Conservation (phyloP, 495 filamentous ascomycete species). For the Neurospora sp. region DNA sequence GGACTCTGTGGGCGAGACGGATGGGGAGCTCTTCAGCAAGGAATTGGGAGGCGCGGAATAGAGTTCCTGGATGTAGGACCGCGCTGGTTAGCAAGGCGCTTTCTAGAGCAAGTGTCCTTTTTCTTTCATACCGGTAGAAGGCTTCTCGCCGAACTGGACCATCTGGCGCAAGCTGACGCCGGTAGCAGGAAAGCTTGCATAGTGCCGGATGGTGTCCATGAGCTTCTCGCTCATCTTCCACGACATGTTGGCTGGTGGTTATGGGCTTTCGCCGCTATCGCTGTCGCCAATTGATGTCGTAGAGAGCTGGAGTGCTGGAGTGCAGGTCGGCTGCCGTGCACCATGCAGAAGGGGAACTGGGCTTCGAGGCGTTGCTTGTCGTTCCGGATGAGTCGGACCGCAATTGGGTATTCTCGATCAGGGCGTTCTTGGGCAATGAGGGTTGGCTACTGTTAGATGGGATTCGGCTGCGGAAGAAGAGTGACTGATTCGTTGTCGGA, state of each 20-base stretch:
- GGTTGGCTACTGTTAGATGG: background rate
- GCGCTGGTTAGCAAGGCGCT: background rate
- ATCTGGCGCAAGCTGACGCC: slow-evolving; percentile 95
- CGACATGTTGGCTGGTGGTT: slow-evolving; percentile 47
- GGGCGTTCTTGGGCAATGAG: background rate
- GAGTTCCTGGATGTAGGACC: slow-evolving; percentile 52
- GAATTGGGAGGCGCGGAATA: slow-evolving; percentile 97
- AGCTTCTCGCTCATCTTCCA: slow-evolving; percentile 84
- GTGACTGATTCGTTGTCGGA: slow-evolving; percentile 2
- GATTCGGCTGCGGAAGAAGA: background rate
- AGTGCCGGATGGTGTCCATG: slow-evolving; percentile 99
- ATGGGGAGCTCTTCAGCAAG: slow-evolving; percentile 97
- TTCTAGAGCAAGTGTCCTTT: slow-evolving; percentile 12
- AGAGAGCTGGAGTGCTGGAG: slow-evolving; percentile 11
- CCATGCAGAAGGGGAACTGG: slow-evolving; percentile 10
- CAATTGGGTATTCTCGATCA: background rate
- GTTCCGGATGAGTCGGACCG: background rate
- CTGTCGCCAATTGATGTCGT: slow-evolving; percentile 22
- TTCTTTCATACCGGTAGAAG: slow-evolving; percentile 57
- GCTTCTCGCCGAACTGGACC: slow-evolving; percentile 94
- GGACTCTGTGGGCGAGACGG: slow-evolving; percentile 88
- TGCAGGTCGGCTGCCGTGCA: slow-evolving; percentile 17
- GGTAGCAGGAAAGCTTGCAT: slow-evolving; percentile 92
- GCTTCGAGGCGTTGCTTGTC: background rate
- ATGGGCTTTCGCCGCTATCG: slow-evolving; percentile 11